These are phyloP conservation scores for Ophiocordyceps camponoti-floridani DNA, from an alignment of 2,329 filamentous ascomycete genomes.

Conservation along the genomic window DNA sequence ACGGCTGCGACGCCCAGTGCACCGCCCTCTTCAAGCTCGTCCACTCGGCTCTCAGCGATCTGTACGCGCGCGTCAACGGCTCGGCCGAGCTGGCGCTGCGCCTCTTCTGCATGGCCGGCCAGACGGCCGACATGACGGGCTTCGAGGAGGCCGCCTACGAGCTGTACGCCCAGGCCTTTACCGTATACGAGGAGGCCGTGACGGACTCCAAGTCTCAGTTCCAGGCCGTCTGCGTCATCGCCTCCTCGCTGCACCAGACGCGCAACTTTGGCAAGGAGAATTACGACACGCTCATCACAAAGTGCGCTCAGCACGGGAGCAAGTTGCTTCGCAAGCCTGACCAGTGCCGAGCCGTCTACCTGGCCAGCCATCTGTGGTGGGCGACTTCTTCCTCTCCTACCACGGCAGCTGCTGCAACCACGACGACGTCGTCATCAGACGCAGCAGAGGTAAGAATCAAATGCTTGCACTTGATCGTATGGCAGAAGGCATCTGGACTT, in stretches of 20 bases:
- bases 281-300: constrained; percentile 96
- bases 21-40: constrained; percentile 90
- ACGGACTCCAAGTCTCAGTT: constrained; percentile 94
- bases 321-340: constrained; percentile 96
- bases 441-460: constrained; percentile 53
- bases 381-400: constrained; percentile 42
- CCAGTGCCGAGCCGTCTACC: constrained; percentile 88
- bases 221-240: constrained; percentile 90
- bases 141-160: constrained; percentile 97
- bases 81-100: constrained; percentile 74
- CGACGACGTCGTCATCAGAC: constrained; percentile 44
- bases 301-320: constrained; percentile 89
- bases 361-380: constrained; percentile 98
- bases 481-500: no score
- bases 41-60: constrained; percentile 68
- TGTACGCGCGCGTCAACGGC: constrained; percentile 70
- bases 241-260: constrained; percentile 73
- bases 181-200: constrained; percentile 90
- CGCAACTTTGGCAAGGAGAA: constrained; percentile 91
- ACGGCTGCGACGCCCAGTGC: constrained; percentile 43
- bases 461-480: no score
- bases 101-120: constrained; percentile 79
- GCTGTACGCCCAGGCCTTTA: constrained; percentile 96
- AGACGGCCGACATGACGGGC: constrained; percentile 76
- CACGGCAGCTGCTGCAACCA: constrained; percentile 42